Conservation (phyloP, 140 eudicot genomes). For the Ambrosia hybrid region DNA sequence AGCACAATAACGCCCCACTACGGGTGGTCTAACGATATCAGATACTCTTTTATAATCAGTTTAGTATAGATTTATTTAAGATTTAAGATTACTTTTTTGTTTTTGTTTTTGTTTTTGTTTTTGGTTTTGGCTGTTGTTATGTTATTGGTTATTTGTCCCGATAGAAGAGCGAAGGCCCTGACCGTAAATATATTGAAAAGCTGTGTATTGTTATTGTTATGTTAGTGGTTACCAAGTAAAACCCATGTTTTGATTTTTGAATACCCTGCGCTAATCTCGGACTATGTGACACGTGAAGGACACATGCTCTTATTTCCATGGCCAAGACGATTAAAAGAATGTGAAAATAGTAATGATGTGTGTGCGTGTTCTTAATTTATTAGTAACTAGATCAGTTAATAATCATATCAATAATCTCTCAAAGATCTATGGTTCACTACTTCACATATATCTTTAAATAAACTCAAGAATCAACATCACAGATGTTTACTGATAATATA, state of each 20-base stretch:
- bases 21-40: too few relatives aligned
- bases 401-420: neutral
- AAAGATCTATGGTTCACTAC: slow-evolving; percentile 11
- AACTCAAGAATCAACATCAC: neutral
- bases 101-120: neutral
- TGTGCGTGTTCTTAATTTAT: neutral
- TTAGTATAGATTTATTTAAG: neutral
- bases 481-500: neutral
- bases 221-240: slow-evolving; percentile 14
- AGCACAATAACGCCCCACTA: too few relatives aligned
- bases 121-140: neutral
- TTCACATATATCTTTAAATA: neutral
- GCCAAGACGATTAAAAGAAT: neutral
- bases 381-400: slow-evolving; percentile 16
- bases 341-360: neutral
- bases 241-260: neutral
- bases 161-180: slow-evolving; percentile 11
- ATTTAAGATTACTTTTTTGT: neutral
- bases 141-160: slow-evolving; percentile 13
- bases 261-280: neutral
- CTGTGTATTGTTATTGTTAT: too few relatives aligned
- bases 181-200: slow-evolving; percentile 9
- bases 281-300: slow-evolving; percentile 1
- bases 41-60: too few relatives aligned
- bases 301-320: slow-evolving; percentile 11